Conservation (phyloP, 306 rosid genomes). For the Quercus robur region DNA sequence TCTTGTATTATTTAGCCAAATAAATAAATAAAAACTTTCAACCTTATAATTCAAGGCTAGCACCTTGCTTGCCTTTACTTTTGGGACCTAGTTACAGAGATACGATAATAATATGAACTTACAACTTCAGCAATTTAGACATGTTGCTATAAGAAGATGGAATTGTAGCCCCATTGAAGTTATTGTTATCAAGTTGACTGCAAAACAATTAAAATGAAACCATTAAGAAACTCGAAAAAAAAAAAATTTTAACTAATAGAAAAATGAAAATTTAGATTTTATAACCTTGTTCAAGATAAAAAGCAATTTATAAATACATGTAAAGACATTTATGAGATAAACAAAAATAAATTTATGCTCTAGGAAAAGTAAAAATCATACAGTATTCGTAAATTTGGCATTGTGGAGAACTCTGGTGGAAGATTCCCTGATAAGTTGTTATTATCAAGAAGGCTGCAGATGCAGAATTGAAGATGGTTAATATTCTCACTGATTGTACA, state of each 20-base stretch:
- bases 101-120: constrained; percentile 20
- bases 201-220: constrained; percentile 1
- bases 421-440: constrained; percentile 43
- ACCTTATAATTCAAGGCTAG: neutral
- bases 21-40: neutral
- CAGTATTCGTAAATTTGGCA: constrained; percentile 30
- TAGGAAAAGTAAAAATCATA: constrained; percentile 18
- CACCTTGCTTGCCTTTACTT: neutral
- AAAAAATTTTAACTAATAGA: neutral
- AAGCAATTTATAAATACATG: neutral
- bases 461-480: neutral
- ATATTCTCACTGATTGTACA: neutral
- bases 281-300: neutral
- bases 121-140: constrained; percentile 44
- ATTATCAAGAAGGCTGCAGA: constrained; percentile 46
- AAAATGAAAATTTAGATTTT: neutral
- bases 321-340: neutral
- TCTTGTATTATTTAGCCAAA: too few species aligned
- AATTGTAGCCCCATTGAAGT: constrained; percentile 37
- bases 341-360: neutral
- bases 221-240: neutral
- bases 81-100: neutral
- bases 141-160: constrained; percentile 37
- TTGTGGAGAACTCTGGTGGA: constrained; percentile 36
- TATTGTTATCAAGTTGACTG: constrained; percentile 54